Evolutionary conservation across 106 monocot genomes (phyloP), one percentile per base, ranked within the genome.

Genomic region (Dendrobium huoshanense): DNA sequence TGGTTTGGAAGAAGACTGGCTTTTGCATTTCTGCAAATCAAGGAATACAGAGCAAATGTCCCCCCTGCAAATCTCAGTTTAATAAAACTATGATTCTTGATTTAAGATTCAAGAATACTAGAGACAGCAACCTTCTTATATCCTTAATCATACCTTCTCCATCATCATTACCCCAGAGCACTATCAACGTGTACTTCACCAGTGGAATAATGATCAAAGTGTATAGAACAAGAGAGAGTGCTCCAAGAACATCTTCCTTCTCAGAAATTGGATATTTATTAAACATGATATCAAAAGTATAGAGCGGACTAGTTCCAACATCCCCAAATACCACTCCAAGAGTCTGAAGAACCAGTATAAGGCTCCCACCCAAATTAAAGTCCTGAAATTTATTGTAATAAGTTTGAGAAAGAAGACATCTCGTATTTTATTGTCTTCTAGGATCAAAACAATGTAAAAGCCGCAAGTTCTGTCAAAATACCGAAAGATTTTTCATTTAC

Each of bases 311-410:
- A 29, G 89, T 95, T 61, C 95, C 95, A 72, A 98, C 89, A 82
- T 98, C 97, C 55, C 97, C 97, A 84, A 94, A 97, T 58, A 98
- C 95, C 22, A 98, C 92, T 40, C 98, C 98, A 75, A 98, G 95
- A n/a, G 92, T 95, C 82, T 98, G 98, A 85, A 98, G 80, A 75
- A 86, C 84, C 55, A 94, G 85, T 19, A 91, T 27, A 27, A 92
- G 47, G 54, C 79, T 89, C 85, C 88, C 85, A 67, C 88, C 79
- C 61, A 93, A 74, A 67, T 79, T 92, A 82, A 92, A 86, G 20
- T 94, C 96, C 96, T 96, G 90, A 74, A 85, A 81, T 81, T 80
- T 51, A 87, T 72, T 29, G 49, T 41, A 61, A 72, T 45, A 84
- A 78, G 31, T 27, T 78, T 40, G 15, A 74, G 43, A 56, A 73